Conservation (phyloP, 352 stramenopile species). For the Phytophthora capsici region DNA sequence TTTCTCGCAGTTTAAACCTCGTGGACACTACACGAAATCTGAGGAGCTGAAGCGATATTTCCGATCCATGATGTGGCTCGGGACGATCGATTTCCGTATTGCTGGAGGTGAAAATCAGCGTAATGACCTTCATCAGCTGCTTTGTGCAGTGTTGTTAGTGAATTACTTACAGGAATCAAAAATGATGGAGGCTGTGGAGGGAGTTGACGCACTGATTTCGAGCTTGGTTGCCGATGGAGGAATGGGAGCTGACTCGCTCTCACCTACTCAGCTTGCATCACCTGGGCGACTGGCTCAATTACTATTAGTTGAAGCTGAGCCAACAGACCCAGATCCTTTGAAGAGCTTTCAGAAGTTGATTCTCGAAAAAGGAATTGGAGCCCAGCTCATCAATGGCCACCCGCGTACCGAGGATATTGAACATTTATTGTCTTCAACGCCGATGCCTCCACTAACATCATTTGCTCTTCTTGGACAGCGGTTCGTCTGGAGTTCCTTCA, state of each 20-base stretch:
- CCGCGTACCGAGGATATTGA: background rate
- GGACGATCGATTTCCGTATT: constrained; percentile 36
- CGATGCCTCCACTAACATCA: constrained; percentile 4
- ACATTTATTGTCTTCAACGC: background rate
- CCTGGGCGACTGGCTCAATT: too few relatives aligned
- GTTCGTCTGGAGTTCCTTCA: constrained; percentile 37
- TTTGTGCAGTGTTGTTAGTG: constrained; percentile 27
- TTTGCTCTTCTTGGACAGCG: constrained; percentile 31
- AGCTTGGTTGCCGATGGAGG: constrained; percentile 22
- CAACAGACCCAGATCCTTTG: background rate
- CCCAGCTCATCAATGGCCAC: constrained; percentile 23
- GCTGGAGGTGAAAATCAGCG: constrained; percentile 9
- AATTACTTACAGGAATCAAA: constrained; percentile 10
- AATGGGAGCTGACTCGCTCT: constrained; percentile 29
- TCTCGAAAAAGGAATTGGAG: constrained; percentile 9
- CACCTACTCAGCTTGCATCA: background rate
- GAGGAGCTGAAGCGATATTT: constrained; percentile 27
- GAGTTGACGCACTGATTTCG: constrained; percentile 23
- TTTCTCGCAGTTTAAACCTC: constrained; percentile 36
- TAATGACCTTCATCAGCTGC: constrained; percentile 28
- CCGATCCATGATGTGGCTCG: constrained; percentile 32
- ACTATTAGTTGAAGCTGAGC: background rate
- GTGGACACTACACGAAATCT: constrained; percentile 32
- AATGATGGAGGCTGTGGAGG: constrained; percentile 4
- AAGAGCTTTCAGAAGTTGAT: constrained; percentile 17